Evolutionary conservation across 345 rosid genomes (phyloP), one percentile per base, ranked within the genome.

Genomic region (Syzygium jambos): DNA sequence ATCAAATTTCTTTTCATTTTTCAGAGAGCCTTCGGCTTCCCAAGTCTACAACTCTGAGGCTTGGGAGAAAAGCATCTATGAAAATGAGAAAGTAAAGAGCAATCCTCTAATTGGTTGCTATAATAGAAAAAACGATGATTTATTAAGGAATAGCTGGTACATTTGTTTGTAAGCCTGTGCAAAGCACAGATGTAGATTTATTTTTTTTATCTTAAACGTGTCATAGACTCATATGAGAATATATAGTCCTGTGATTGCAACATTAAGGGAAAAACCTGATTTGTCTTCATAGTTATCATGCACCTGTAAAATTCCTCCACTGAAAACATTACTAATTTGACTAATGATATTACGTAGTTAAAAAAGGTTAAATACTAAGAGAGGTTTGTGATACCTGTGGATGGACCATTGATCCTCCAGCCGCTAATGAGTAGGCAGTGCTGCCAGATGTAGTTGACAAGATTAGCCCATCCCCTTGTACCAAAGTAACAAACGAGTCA

Each of bases 401-500:
- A 89, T 98, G 99, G 86, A 98, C 99, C 99, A 98, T 96, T 87
- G 99, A 98, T 82, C 99, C 99, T 87, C 99, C 99, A 84, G 98
- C 99, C 22, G 98, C 99, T 89, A 98, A 93, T 10, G 99, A 98
- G 89, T 98, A 98, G 59, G 99, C 99, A 38, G 99, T 98, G 92
- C 99, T 98, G 65, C 99, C 99, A 85, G 99, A 96, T 87, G 99
- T 98, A 16, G 99, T 98, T 51, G 99, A 93, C 57, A 98, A 89
- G 88, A 98, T 98, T 17, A 98, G 91, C 85, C 99, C 99, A 84
- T 96, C 99, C 85, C 99, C 99, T 96, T 98, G 99, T 77, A 98
- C 99, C 38, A 95, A 86, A n/a, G 99, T 98, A 91, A 98, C 98
- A 61, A 96, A 98, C 55, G 97, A 95, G 92, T 94, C 90, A 94